Conservation (phyloP, 2,329 filamentous ascomycete species). For the Aspergillus sp. region DNA sequence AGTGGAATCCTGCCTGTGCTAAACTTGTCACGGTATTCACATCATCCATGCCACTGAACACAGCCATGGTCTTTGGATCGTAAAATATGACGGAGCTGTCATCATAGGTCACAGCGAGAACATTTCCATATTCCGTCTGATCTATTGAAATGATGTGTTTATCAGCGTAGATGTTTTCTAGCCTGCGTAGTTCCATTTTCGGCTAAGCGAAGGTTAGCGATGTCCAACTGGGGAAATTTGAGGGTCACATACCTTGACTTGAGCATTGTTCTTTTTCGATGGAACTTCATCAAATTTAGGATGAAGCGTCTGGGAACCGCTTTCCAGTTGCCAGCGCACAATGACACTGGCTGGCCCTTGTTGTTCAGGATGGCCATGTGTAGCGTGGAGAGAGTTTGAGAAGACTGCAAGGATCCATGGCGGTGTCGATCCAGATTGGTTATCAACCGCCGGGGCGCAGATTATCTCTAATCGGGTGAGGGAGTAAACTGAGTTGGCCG, state of each 20-base stretch:
- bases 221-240: conserved; percentile 2
- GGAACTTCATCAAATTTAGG: conserved; percentile 73
- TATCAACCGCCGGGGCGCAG: conserved; percentile 59
- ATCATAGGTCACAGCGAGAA: conserved; percentile 68
- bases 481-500: conserved; percentile 44
- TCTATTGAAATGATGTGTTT: conserved; percentile 68
- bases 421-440: conserved; percentile 49
- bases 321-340: conserved; percentile 73
- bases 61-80: conserved; percentile 67
- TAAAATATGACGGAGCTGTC: conserved; percentile 79
- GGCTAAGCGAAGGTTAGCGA: conserved; percentile 28
- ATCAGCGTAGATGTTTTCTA: conserved; percentile 63
- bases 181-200: conserved; percentile 54
- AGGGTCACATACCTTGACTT: conserved; percentile 27
- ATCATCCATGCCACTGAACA: conserved; percentile 61
- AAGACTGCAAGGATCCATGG: conserved; percentile 70
- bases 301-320: conserved; percentile 63
- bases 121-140: conserved; percentile 64
- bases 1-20: conserved; percentile 73
- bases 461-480: conserved; percentile 73
- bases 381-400: conserved; percentile 53
- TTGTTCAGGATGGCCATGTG: conserved; percentile 51
- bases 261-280: conserved; percentile 55
- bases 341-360: conserved; percentile 69
- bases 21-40: conserved; percentile 64